Conservation (phyloP, 305 asterid genomes). For the Fraxinus sp. region DNA sequence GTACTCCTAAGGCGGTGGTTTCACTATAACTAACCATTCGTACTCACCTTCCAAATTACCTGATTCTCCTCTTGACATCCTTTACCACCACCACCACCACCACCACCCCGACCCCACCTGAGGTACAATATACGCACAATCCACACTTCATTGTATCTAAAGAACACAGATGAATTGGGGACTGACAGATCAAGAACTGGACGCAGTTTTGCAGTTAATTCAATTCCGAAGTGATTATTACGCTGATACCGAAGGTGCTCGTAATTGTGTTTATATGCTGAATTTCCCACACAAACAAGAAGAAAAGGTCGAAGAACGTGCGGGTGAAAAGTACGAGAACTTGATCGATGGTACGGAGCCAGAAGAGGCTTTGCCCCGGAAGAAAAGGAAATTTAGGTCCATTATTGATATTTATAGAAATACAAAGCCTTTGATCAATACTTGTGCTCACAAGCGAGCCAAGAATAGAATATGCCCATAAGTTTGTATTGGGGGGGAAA, state of each 20-base stretch:
- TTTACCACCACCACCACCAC: neutral
- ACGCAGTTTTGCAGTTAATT: slow-evolving; percentile 45
- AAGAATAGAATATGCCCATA: slow-evolving; percentile 23
- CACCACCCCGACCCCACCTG: neutral
- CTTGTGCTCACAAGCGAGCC: slow-evolving; percentile 25
- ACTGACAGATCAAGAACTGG: slow-evolving; percentile 41
- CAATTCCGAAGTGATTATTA: slow-evolving; percentile 35
- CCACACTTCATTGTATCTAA: neutral
- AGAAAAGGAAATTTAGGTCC: slow-evolving; percentile 30
- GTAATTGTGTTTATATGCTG: slow-evolving; percentile 16
- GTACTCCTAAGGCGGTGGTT: neutral
- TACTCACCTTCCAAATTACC: neutral
- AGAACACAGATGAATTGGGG: slow-evolving; percentile 34
- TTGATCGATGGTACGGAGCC: neutral
- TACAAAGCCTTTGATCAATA: slow-evolving; percentile 30
- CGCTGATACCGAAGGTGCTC: slow-evolving; percentile 20
- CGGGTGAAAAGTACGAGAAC: slow-evolving; percentile 17
- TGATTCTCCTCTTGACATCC: neutral
- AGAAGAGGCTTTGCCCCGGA: slow-evolving; percentile 35
- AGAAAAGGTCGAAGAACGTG: slow-evolving; percentile 27
- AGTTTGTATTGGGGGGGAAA: neutral
- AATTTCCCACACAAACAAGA: slow-evolving; percentile 22
- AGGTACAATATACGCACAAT: neutral
- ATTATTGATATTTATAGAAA: slow-evolving; percentile 31
- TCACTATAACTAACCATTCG: neutral